These are phyloP conservation scores for Penicillium parvum DNA, from an alignment of 495 filamentous ascomycete genomes.

Conservation along the genomic window DNA sequence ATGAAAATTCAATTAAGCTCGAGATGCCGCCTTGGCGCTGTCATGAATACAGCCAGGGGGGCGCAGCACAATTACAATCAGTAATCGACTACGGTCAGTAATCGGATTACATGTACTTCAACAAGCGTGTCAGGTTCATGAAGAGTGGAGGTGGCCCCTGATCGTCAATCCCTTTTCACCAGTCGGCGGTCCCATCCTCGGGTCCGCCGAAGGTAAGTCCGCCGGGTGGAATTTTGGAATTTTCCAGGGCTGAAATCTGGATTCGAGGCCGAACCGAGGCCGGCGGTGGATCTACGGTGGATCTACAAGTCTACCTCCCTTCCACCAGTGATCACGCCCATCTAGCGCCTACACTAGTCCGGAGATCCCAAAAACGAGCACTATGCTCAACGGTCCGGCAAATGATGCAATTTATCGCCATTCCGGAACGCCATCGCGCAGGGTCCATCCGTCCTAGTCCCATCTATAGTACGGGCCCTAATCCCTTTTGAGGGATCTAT, in stretches of 20 bases:
- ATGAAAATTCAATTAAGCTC: slow-evolving; percentile 10
- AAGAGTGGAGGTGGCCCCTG: slow-evolving; percentile 14
- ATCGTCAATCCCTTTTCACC: slow-evolving; percentile 12
- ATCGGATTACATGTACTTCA: no score
- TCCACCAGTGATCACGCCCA: no score
- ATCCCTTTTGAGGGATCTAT: not conserved
- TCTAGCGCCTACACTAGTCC: no score
- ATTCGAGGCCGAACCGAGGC: not conserved
- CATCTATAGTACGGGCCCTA: not conserved
- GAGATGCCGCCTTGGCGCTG: slow-evolving; percentile 17
- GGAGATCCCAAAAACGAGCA: not conserved
- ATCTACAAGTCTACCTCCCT: no score
- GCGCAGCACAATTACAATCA: not conserved
- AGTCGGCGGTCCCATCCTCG: no score
- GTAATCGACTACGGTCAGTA: slow-evolving; percentile 7
- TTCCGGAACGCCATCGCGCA: slow-evolving; percentile 1
- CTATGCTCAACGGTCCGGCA: not conserved
- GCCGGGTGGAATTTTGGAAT: not conserved
- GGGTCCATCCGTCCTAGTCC: not conserved
- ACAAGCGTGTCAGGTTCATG: slow-evolving; percentile 5
- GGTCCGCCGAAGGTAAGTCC: no score
- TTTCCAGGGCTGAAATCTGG: not conserved
- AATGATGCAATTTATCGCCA: slow-evolving; percentile 19
- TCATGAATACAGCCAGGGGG: slow-evolving; percentile 4
- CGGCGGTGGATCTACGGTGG: no score